Conservation (phyloP, 2,329 filamentous ascomycete species). For the Trichoderma breve region DNA sequence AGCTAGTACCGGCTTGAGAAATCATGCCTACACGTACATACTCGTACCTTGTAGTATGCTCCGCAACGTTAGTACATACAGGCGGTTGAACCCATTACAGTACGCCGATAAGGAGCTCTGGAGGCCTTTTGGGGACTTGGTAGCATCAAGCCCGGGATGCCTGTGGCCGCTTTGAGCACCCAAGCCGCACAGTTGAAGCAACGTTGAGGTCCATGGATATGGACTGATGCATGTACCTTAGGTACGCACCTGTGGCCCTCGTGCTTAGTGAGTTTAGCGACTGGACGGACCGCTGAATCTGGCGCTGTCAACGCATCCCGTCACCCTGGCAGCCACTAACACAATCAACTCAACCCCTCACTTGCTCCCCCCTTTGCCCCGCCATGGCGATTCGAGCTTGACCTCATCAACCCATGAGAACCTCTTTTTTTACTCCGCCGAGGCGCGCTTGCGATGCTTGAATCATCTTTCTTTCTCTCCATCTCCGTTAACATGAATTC, state of each 20-base stretch:
- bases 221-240: not conserved
- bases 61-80: not conserved
- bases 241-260: not conserved
- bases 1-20: not conserved
- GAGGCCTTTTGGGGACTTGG: not conserved
- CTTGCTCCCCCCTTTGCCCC: constrained; percentile 3
- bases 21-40: not conserved
- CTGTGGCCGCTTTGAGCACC: not conserved
- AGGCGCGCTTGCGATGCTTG: not conserved
- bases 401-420: constrained; percentile 11
- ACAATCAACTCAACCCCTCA: constrained; percentile 7
- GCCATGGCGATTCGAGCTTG: constrained; percentile 13
- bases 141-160: not conserved
- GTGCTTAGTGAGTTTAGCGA: not conserved
- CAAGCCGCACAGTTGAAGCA: not conserved
- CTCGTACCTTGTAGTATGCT: not conserved
- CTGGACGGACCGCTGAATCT: constrained; percentile 10
- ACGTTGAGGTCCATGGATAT: not conserved
- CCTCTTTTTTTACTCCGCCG: constrained; percentile 2
- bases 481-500: not conserved
- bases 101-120: not conserved
- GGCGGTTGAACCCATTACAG: not conserved
- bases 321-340: not conserved
- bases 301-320: constrained; percentile 3
- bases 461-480: not conserved